phyloP scores from a whole-genome alignment of 2,329 filamentous ascomycete species.

The Ceratocystis lukuohia region DNA sequence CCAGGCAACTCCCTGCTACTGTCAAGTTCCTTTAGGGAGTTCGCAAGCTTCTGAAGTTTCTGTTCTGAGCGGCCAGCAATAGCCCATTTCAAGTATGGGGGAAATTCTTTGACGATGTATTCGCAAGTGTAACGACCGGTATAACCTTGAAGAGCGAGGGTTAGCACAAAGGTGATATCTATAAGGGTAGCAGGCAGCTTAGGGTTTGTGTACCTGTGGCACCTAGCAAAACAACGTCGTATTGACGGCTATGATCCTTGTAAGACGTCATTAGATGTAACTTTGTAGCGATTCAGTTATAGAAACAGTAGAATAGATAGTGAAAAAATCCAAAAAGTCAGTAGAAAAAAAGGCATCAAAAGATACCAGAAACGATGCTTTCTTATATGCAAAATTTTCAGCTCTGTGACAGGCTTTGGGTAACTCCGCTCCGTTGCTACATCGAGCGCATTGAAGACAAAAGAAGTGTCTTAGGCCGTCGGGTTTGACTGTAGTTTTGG shows the following conservation, averaged over 20 bases:
- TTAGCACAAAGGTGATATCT: not conserved
- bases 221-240: conserved; percentile 45
- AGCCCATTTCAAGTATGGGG: conserved; percentile 74
- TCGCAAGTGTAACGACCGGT: conserved; percentile 67
- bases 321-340: not conserved
- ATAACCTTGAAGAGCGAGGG: conserved; percentile 44
- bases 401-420: not conserved
- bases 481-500: conserved; percentile 1
- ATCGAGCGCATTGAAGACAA: not conserved
- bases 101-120: conserved; percentile 56
- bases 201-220: conserved; percentile 39
- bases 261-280: conserved; percentile 33
- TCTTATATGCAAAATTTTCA: not conserved
- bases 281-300: not conserved
- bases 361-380: not conserved
- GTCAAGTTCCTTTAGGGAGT: conserved; percentile 52
- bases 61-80: conserved; percentile 66
- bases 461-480: not conserved
- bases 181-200: not conserved
- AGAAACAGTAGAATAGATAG: not conserved
- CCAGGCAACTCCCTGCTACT: conserved; percentile 56
- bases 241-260: conserved; percentile 36
- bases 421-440: not conserved
- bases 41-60: conserved; percentile 58
- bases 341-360: not conserved